Evolutionary conservation across 352 stramenopile genomes (phyloP).

Genomic region (Elongisporangium anandrum): DNA sequence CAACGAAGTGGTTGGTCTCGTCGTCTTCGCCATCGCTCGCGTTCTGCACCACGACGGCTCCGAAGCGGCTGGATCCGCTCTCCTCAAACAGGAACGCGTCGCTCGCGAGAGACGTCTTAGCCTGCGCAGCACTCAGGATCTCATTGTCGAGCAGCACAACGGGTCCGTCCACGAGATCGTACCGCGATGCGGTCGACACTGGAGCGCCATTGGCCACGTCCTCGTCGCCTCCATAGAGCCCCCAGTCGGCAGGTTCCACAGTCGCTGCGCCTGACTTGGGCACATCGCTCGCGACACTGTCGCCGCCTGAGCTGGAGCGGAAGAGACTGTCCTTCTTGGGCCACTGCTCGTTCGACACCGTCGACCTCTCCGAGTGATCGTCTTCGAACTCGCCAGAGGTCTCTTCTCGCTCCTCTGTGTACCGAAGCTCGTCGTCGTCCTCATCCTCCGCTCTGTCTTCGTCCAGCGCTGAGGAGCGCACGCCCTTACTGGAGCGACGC

Average conservation of each 20-base stretch:
- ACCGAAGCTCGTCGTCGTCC: slow-evolving; percentile 2
- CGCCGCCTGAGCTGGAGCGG: slow-evolving; percentile 28
- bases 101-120: slow-evolving; percentile 28
- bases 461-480: slow-evolving; percentile 1
- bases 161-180: slow-evolving; percentile 39
- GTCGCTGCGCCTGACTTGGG: slow-evolving; percentile 17
- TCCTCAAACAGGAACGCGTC: slow-evolving; percentile 69
- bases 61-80: slow-evolving; percentile 37
- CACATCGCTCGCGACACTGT: slow-evolving; percentile 12
- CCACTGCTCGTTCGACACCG: slow-evolving; percentile 2
- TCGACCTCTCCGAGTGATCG: neutral
- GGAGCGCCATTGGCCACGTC: slow-evolving; percentile 8
- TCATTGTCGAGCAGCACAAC: slow-evolving; percentile 54
- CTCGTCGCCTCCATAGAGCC: slow-evolving; percentile 33
- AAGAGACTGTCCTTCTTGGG: slow-evolving; percentile 31
- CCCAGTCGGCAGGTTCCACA: slow-evolving; percentile 50
- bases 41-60: slow-evolving; percentile 37
- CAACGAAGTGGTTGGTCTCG: slow-evolving; percentile 41
- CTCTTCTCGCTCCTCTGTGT: slow-evolving; percentile 4
- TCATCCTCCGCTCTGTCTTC: slow-evolving; percentile 10
- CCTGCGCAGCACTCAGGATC: slow-evolving; percentile 24
- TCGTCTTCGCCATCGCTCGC: slow-evolving; percentile 13
- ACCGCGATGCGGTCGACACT: slow-evolving; percentile 17
- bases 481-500: slow-evolving; percentile 5
- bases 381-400: neutral